Evolutionary conservation across 2,329 filamentous ascomycete genomes (phyloP), one percentile per base, ranked within the genome.

Genomic region (Aspergillus quadrilineatus): DNA sequence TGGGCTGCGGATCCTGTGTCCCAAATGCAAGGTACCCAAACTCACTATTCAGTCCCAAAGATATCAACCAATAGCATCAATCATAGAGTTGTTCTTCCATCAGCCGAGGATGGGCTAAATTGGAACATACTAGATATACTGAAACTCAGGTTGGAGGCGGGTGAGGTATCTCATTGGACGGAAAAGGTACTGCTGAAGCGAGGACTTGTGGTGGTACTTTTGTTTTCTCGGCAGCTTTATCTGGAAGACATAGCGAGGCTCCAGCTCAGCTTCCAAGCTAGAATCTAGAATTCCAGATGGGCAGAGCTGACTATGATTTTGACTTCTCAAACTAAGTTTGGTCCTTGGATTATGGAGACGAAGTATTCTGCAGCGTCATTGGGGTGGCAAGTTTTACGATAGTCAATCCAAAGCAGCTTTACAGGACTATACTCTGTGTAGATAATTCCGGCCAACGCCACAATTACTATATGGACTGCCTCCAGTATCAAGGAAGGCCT

Each of bases 401-500:
- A 3, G 42, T 22, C 22, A 22, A 22, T 22, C 22, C 22, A 22
- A 22, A 22, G 22, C 22, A 22, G 22, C 22, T 22, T 7, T 34
- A 7, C 30, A 34, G 10, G 30, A 10, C 30, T 34, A 7, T 12
- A 34, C 7, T 9, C 34, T 5, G 5, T n/a, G 34, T 9, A 5
- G 10, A 34, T 34, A 36, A 26, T 48, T 22, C 22, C 22, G 22
- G 22, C 22, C 22, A 28, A 28, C 26, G 26, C 26, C 26, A 28
- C 26, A 28, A 28, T 28, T 28, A 28, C 26, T 28, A 28, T 28
- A 28, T 28, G 26, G 26, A 28, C 26, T 28, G 26, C 26, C 5
- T 28, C 41, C 44, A 32, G 42, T 56, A 53, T 59, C 52, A 59
- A 56, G 51, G 53, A 45, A 28, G 45, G 46, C 52, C 32, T 50